Conservation (phyloP, 306 rosid species). For the Cicer bijugum region DNA sequence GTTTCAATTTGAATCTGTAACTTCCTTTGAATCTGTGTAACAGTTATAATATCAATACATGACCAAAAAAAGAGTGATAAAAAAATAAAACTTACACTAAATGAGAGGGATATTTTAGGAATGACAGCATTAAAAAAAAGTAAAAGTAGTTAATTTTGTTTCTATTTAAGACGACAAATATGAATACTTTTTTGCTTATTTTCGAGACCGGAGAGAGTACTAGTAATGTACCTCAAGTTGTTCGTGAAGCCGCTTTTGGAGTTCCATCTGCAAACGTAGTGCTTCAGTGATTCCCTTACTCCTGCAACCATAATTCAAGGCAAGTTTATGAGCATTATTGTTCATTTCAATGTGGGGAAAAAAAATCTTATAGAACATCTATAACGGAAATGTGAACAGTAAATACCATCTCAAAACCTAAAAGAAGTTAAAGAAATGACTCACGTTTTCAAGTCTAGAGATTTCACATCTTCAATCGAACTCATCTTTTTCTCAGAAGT, state of each 20-base stretch:
- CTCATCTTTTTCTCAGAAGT: conserved; percentile 58
- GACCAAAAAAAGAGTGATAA: background rate
- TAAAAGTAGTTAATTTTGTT: no score
- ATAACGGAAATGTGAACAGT: background rate
- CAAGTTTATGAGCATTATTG: conserved; percentile 23
- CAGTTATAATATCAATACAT: conserved; percentile 42
- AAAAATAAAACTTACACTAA: no score
- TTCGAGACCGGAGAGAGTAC: background rate
- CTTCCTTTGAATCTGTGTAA: conserved; percentile 74
- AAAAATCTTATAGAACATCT: background rate
- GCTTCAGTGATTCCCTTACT: conserved; percentile 88
- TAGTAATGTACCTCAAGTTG: conserved; percentile 81
- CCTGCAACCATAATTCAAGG: conserved; percentile 53
- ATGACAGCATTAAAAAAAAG: no score
- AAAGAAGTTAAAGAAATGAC: conserved; percentile 37
- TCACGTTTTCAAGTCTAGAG: conserved; percentile 76
- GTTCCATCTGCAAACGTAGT: conserved; percentile 90
- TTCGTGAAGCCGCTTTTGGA: conserved; percentile 97
- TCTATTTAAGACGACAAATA: no score
- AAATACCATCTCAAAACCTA: conserved; percentile 12
- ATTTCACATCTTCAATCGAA: conserved; percentile 64
- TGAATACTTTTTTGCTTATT: no score
- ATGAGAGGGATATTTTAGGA: no score
- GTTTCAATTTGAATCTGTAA: conserved; percentile 86
- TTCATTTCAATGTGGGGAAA: conserved; percentile 21